Conservation (phyloP, 2,329 filamentous ascomycete species). For the Claviceps cyperi region DNA sequence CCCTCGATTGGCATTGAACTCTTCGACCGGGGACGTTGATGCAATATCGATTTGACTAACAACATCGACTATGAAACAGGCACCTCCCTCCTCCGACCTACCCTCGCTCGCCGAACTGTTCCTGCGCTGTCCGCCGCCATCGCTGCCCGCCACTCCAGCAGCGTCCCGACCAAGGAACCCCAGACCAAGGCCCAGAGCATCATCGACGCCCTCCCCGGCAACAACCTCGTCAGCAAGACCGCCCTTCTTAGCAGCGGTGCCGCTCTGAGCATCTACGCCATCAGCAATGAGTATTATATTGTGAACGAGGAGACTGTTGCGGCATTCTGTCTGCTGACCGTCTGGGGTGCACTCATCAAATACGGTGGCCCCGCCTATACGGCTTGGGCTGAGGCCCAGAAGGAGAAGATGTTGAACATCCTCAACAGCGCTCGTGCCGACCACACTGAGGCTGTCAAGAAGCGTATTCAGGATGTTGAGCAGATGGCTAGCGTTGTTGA, state of each 20-base stretch:
- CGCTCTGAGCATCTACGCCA: conserved; percentile 81
- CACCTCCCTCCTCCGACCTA: conserved; percentile 79
- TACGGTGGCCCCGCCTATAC: conserved; percentile 85
- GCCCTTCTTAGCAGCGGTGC: conserved; percentile 90
- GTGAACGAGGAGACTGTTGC: conserved; percentile 98
- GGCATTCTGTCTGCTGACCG: conserved; percentile 78
- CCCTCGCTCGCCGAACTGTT: conserved; percentile 58
- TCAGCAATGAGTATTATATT: conserved; percentile 99
- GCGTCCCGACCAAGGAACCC: conserved; percentile 72
- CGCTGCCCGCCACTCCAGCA: conserved; percentile 57
- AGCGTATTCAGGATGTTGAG: conserved; percentile 84
- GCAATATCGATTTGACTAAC: neutral
- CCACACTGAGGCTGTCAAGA: conserved; percentile 91
- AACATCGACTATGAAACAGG: conserved; percentile 33
- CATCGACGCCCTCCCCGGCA: conserved; percentile 84
- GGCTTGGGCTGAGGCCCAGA: conserved; percentile 82
- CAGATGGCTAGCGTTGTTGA: conserved; percentile 91
- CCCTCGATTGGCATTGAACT: conserved; percentile 1
- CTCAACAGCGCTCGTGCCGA: conserved; percentile 86
- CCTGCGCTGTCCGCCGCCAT: conserved; percentile 58
- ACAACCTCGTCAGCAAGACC: conserved; percentile 84
- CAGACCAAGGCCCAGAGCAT: conserved; percentile 96
- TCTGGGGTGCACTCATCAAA: conserved; percentile 86
- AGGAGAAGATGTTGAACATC: conserved; percentile 86
- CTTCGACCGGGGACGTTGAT: neutral